Conservation (phyloP, 345 rosid genomes). For the Leavenworthia alabamica region DNA sequence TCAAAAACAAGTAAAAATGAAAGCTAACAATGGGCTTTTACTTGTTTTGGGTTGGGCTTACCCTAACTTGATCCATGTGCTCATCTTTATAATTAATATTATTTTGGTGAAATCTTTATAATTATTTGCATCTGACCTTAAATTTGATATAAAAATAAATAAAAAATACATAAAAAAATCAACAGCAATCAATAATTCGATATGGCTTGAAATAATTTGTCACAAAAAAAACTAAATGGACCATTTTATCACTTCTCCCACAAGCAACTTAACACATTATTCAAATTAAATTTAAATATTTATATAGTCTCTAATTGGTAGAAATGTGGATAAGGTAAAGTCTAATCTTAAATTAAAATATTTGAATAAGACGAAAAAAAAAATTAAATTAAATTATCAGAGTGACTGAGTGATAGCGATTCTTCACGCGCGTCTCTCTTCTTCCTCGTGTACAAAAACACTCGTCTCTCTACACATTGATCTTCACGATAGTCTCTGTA, state of each 20-base stretch:
- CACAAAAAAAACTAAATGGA: constrained; percentile 1
- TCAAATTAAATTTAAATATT: neutral
- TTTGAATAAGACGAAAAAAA: neutral
- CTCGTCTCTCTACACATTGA: constrained; percentile 6
- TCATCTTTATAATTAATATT: neutral
- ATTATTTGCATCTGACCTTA: neutral
- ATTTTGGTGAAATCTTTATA: neutral
- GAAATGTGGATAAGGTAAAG: constrained; percentile 23
- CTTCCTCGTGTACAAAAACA: constrained; percentile 5
- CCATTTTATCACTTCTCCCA: constrained; percentile 27
- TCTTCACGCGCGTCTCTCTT: constrained; percentile 22
- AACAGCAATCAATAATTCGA: constrained; percentile 15
- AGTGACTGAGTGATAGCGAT: constrained; percentile 15
- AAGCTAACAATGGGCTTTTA: neutral
- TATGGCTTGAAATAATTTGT: constrained; percentile 15
- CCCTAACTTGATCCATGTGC: neutral
- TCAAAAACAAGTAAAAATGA: neutral
- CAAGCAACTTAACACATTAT: constrained; percentile 13
- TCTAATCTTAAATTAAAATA: neutral
- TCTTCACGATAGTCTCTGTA: constrained; percentile 16
- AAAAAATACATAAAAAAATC: neutral
- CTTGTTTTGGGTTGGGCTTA: neutral
- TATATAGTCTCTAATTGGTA: neutral
- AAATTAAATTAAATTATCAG: neutral
- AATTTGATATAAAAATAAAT: neutral